These are phyloP conservation scores for Prinsepia uniflora DNA, from an alignment of 306 rosid genomes.

Conservation along the genomic window DNA sequence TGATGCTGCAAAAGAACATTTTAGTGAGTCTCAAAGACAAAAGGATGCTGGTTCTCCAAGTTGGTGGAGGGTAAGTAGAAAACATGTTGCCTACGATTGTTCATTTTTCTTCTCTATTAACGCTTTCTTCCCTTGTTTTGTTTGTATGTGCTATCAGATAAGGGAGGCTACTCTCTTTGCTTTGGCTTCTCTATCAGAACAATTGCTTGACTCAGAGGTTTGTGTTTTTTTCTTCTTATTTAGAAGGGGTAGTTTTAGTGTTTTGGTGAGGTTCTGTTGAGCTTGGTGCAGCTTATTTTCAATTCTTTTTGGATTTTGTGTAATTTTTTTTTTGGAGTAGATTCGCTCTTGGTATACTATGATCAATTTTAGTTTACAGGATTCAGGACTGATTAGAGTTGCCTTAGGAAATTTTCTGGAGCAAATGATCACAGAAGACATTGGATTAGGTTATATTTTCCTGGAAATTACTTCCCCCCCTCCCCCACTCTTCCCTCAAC, in stretches of 20 bases:
- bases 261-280: slow-evolving; percentile 2
- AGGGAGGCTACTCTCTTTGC: slow-evolving; percentile 88
- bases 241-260: slow-evolving; percentile 2
- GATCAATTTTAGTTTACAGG: slow-evolving; percentile 39
- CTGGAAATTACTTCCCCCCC: not conserved
- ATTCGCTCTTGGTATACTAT: slow-evolving; percentile 14
- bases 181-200: slow-evolving; percentile 74
- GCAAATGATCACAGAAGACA: slow-evolving; percentile 62
- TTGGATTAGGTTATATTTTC: slow-evolving; percentile 49
- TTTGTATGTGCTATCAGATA: slow-evolving; percentile 50
- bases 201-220: slow-evolving; percentile 72
- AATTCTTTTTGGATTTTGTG: slow-evolving; percentile 2
- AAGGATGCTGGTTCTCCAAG: slow-evolving; percentile 55
- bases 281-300: slow-evolving; percentile 17
- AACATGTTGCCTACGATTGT: not conserved
- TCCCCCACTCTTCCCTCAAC: not conserved
- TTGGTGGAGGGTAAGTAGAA: slow-evolving; percentile 89
- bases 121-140: not conserved
- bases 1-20: slow-evolving; percentile 59
- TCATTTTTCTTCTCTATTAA: slow-evolving; percentile 14
- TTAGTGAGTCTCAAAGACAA: slow-evolving; percentile 61
- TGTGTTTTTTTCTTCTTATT: slow-evolving; percentile 12
- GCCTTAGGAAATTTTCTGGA: slow-evolving; percentile 53
- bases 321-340: slow-evolving; percentile 10
- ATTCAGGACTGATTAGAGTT: slow-evolving; percentile 35